These are phyloP conservation scores for Aspergillus fijiensis DNA, from an alignment of 2,329 filamentous ascomycete species.

Conservation along the genomic window DNA sequence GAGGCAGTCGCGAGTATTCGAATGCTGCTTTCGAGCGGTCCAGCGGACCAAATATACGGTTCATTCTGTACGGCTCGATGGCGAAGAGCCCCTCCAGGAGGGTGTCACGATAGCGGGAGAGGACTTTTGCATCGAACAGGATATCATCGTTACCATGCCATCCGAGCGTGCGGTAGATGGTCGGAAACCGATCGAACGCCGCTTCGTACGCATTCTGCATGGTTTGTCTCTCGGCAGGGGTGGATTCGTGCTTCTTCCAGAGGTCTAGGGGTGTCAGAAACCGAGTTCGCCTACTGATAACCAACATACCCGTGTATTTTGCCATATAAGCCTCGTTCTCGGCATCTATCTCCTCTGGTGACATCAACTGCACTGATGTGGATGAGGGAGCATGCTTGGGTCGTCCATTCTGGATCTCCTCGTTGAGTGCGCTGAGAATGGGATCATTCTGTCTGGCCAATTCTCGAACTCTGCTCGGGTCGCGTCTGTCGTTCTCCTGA, in stretches of 20 bases:
- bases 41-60: not conserved
- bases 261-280: not conserved
- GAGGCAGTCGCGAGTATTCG: not conserved
- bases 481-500: not conserved
- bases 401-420: not conserved
- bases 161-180: not conserved
- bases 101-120: not conserved
- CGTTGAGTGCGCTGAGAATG: not conserved
- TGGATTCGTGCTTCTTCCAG: not conserved
- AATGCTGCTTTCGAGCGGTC: not conserved
- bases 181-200: not conserved
- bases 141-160: not conserved
- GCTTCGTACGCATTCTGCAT: not conserved
- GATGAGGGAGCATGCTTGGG: not conserved
- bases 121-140: not conserved
- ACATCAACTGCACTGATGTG: not conserved
- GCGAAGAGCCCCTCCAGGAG: not conserved
- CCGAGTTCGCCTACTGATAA: too few relatives aligned
- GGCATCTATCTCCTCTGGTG: not conserved
- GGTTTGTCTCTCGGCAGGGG: not conserved
- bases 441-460: not conserved
- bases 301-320: not conserved
- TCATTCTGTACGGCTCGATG: not conserved
- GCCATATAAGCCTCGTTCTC: not conserved
- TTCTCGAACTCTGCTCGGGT: not conserved